Evolutionary conservation across 768 basidiomycete species (phyloP), one percentile per base, ranked within the genome.

Genomic region (Leccinum barrowsii): DNA sequence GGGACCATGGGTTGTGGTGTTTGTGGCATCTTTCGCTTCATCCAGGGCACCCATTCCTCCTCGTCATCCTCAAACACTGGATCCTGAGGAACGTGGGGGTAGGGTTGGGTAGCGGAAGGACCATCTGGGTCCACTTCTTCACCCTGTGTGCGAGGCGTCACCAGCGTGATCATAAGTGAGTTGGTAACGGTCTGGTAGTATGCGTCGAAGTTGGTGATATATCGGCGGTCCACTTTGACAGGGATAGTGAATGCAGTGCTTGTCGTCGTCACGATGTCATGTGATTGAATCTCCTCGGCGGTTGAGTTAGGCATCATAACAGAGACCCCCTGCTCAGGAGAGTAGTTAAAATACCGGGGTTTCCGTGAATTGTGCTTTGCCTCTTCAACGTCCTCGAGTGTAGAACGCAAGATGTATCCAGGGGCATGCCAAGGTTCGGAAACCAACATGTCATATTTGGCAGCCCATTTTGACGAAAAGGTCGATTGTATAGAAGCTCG

Each of bases 21-120:
- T 13, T 24, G 13, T 7, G 15, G 13, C 15, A 6, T 26, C 22
- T 22, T n/a, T 21, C 21, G 44, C 37, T 5, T 50, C 17, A 24
- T 46, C 62, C 56, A 59, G 5, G 52, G 55, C 32, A 55, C 62
- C 56, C 62, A 64, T 11, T 28, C 40, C 3, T 64, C 57, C 19
- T 56, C 55, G 34, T 51, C 58, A 2, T 59, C 54, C 58, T 48
- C 46, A 15, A 48, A 48, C 22, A 13, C 5, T 22, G 46, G 46
- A 46, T 35, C 49, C 13, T 34, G 12, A 13, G 53, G 24, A 11
- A 19, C 3, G n/a, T 0, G 2, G 4, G 42, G 30, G 3, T 32
- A 4, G 10, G 32, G 44, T 12, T 10, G n/a, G n/a, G 17, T 21
- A 46, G n/a, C 21, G 4, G 44, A 46, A 5, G 47, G 47, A 24